These are phyloP conservation scores for Malus hybrid DNA, from an alignment of 331 rosid species.

Conservation along the genomic window DNA sequence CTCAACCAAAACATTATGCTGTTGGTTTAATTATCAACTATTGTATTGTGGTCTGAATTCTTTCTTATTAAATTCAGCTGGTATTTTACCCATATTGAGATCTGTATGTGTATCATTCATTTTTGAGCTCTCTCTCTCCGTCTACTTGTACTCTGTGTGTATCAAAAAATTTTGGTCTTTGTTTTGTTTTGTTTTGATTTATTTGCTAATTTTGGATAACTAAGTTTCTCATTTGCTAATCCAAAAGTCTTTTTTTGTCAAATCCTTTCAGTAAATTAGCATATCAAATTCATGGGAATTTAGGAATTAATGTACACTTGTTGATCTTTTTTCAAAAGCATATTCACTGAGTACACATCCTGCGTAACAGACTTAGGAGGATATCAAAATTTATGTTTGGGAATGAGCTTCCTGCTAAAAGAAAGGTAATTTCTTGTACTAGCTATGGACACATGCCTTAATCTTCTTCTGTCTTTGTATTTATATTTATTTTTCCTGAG, in stretches of 20 bases:
- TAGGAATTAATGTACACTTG: background rate
- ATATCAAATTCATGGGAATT: background rate
- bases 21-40: background rate
- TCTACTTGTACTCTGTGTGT: too few relatives aligned
- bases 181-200: too few relatives aligned
- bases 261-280: background rate
- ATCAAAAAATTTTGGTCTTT: too few relatives aligned
- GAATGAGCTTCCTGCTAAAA: conserved; percentile 52
- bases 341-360: background rate
- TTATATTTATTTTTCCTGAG: too few relatives aligned
- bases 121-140: background rate
- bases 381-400: conserved; percentile 46
- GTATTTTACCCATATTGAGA: conserved; percentile 61
- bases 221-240: background rate
- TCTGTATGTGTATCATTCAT: background rate
- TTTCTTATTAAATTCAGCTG: conserved; percentile 24
- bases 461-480: background rate
- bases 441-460: too few relatives aligned
- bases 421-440: conserved; percentile 38
- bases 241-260: background rate
- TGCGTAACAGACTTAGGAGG: conserved; percentile 50
- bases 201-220: too few relatives aligned
- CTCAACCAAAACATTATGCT: background rate
- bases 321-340: background rate
- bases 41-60: background rate